Evolutionary conservation across 2,329 filamentous ascomycete genomes (phyloP), one percentile per base, ranked within the genome.

Genomic region (Huntiella decipiens): DNA sequence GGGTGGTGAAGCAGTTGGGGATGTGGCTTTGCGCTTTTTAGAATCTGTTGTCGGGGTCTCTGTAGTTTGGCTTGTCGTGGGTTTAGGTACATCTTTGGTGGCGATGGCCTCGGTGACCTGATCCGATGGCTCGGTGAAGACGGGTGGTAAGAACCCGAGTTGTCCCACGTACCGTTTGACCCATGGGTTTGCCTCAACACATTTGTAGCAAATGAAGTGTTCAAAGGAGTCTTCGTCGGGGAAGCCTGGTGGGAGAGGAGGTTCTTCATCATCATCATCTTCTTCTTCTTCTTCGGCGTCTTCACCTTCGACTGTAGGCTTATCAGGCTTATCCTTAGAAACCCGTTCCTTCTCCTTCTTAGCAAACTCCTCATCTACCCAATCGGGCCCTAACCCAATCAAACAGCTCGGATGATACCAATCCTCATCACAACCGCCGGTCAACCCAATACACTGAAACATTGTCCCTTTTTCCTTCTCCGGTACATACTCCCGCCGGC

Each of bases 391-490:
- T 53, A 92, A 64, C 4, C 87, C 87, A 42, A 94, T 75, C 5
- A 96, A 65, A 57, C 88, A 96, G 51, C 91, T 86, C 0, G 88
- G 85, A 63, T 96, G 88, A 71, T 85, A 96, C 88, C 88, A 96
- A 57, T 96, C 88, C 63, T 96, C 88, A 10, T 88, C 88, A 61
- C 88, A 96, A 4, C 87, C 88, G 12, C 87, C 87, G 1, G 79
- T 78, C 53, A 88, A 81, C 0, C 88, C 88, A 2, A 96, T 61
- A 57, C 91, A 98, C 60, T 98, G 91, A 54, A 92, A 98, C 91
- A 98, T 98, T 35, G 87, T 96, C 0, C 88, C 88, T 54, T 88
- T 92, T 59, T 98, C 86, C 57, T 82, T 70, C 41, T 88, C 74
- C 0, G 88, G 77, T 58, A 95, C 82, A 58, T 98, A 98, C 50